Percentiles rank a stretch among this genome's conserved stretches.
Evolutionary conservation across 2,329 filamentous ascomycete species (phyloP).

Genomic region (Samsoniella hepiali): DNA sequence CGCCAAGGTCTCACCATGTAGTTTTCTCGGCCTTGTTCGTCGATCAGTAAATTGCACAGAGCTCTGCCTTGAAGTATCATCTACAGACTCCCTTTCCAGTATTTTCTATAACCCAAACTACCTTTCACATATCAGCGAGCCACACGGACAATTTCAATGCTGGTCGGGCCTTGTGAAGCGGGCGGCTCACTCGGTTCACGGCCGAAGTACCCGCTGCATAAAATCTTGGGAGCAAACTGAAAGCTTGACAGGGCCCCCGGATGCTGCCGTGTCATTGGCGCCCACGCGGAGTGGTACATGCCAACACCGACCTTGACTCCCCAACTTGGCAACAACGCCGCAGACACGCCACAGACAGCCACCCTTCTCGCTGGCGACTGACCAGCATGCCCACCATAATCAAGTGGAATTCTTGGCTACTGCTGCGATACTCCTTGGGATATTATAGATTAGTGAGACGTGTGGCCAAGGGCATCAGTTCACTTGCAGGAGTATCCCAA

Average conservation of each 20-base stretch:
- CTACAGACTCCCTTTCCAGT: background rate
- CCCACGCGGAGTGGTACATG: constrained; percentile 28
- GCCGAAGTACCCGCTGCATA: constrained; percentile 32
- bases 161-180: background rate
- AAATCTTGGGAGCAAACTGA: constrained; percentile 12
- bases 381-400: background rate
- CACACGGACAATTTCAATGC: background rate
- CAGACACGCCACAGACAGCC: constrained; percentile 5
- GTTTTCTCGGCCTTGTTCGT: background rate
- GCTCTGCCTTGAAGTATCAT: background rate
- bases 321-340: constrained; percentile 6
- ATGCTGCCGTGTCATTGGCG: constrained; percentile 36
- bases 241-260: constrained; percentile 21
- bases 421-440: background rate
- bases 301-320: background rate
- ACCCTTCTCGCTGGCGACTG: background rate
- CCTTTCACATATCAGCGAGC: background rate
- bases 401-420: background rate
- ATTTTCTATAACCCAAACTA: background rate
- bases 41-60: background rate
- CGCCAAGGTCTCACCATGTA: background rate
- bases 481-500: no score
- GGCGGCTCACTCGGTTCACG: constrained; percentile 38
- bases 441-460: no score
- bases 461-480: no score